Base-by-base conservation (phyloP, 129 eudicot genomes). In the Kitagawia praeruptora region DNA sequence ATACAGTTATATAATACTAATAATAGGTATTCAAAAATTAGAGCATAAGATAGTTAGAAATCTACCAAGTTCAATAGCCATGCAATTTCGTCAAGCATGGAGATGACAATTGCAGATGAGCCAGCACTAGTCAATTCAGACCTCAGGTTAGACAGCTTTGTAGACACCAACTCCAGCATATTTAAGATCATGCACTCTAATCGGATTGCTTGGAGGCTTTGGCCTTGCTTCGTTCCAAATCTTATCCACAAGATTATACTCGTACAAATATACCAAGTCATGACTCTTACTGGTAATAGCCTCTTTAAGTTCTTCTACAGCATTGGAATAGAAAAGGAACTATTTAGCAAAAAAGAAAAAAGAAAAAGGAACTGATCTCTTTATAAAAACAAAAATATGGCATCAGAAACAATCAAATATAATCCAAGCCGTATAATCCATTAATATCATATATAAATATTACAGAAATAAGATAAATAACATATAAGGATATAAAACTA, bases 71-170 rank as follows among this genome's bases (percentile, higher is more conserved):
- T 95, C 76, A 95, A 84, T 74, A 95, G 86, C 99, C 99, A 95
- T 14, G 99, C 97, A 82, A 95, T 48, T 82, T 95, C 99, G 83
- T 95, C 99, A 82, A 95, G 99, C 96, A 87, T 87, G 67, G 97
- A 85, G 84, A 92, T 89, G 71, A 95, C 86, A 80, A 95, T 86
- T 28, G 96, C 93, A 80, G 96, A 86, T 74, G 91, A 80, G 78
- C 95, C 96, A 78, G 85, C 88, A 82, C 83, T 67, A 28, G 27
- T 77, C 78, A 95, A 81, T 80, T 92, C 91, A 64, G 94, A 88
- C 82, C 98, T 86, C 86, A 94, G 84, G 76, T 88, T 90, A 79
- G 90, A 82, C 77, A 94, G 85, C 85, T 94, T 94, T 70, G 90
- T 82, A 75, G 93, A 83, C 47, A 89, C 97, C 96, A 76, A 90